Evolutionary conservation across 2,329 filamentous ascomycete genomes (phyloP).

Genomic region (Teratosphaeria pseudoeucalypti): DNA sequence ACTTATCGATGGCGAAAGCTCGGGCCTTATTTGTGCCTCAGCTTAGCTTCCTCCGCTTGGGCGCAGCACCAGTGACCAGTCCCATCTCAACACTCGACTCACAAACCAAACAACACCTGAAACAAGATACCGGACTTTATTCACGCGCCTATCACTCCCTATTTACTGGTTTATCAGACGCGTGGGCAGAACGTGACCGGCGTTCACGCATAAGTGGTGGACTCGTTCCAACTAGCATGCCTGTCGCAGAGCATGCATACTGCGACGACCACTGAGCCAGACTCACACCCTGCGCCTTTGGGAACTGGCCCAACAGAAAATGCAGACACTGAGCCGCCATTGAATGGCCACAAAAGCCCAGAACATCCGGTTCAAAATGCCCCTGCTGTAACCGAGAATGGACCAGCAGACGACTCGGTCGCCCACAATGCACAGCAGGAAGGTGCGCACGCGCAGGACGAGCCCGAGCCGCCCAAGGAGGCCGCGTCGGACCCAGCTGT

Average conservation of each 20-base stretch:
- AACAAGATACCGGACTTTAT: neutral
- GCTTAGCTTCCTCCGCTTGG: neutral
- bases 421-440: neutral
- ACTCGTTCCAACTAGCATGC: neutral
- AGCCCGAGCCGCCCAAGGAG: slow-evolving; percentile 3
- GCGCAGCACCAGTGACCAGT: neutral
- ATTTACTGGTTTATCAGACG: neutral
- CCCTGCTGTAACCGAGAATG: neutral
- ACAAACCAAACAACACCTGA: neutral
- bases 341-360: slow-evolving; percentile 4
- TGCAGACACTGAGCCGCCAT: neutral
- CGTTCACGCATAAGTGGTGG: neutral
- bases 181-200: neutral
- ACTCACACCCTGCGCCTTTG: neutral
- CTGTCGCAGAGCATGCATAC: neutral
- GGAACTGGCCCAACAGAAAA: neutral
- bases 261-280: neutral
- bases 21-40: too few relatives aligned
- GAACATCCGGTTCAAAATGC: neutral
- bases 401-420: neutral
- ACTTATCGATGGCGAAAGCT: too few relatives aligned
- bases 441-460: neutral
- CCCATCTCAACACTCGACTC: neutral
- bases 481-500: slow-evolving; percentile 1
- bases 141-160: neutral